These are phyloP conservation scores for Massarina eburnea DNA, from an alignment of 2,329 filamentous ascomycete genomes.

Conservation along the genomic window DNA sequence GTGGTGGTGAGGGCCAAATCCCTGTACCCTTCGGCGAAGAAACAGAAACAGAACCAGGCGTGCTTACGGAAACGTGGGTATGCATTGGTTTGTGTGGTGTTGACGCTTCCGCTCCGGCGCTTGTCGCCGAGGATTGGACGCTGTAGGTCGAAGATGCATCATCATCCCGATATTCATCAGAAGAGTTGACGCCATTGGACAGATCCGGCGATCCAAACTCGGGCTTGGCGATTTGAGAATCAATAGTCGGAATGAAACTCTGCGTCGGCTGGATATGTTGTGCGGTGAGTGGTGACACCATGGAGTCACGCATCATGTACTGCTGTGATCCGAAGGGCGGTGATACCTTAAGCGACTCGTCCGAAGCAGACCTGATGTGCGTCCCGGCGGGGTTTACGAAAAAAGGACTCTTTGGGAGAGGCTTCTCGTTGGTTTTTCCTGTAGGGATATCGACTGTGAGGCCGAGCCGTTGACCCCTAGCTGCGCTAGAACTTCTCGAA, in stretches of 20 bases:
- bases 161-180: slow-evolving; percentile 39
- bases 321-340: slow-evolving; percentile 32
- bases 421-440: slow-evolving; percentile 27
- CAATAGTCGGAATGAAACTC: slow-evolving; percentile 18
- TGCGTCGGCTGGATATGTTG: slow-evolving; percentile 16
- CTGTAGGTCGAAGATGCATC: slow-evolving; percentile 45
- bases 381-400: slow-evolving; percentile 21
- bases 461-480: slow-evolving; percentile 28
- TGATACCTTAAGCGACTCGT: slow-evolving; percentile 31
- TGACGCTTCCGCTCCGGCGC: slow-evolving; percentile 35
- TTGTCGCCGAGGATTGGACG: slow-evolving; percentile 43
- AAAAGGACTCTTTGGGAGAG: slow-evolving; percentile 32
- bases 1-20: slow-evolving; percentile 22
- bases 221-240: slow-evolving; percentile 13
- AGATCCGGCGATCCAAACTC: slow-evolving; percentile 15
- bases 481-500: slow-evolving; percentile 9
- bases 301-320: slow-evolving; percentile 26
- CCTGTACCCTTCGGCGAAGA: slow-evolving; percentile 24
- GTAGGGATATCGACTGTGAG: slow-evolving; percentile 43
- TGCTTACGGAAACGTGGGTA: slow-evolving; percentile 11
- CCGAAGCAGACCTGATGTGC: slow-evolving; percentile 25
- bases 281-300: slow-evolving; percentile 34
- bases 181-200: slow-evolving; percentile 27
- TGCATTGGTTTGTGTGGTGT: slow-evolving; percentile 7
- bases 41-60: slow-evolving; percentile 10